A percentile compares a stretch with the other conserved stretches of the same genome.
These are phyloP conservation scores for Wickerhamiella domercqiae DNA, from an alignment of 805 yeast species.

Conservation along the genomic window DNA sequence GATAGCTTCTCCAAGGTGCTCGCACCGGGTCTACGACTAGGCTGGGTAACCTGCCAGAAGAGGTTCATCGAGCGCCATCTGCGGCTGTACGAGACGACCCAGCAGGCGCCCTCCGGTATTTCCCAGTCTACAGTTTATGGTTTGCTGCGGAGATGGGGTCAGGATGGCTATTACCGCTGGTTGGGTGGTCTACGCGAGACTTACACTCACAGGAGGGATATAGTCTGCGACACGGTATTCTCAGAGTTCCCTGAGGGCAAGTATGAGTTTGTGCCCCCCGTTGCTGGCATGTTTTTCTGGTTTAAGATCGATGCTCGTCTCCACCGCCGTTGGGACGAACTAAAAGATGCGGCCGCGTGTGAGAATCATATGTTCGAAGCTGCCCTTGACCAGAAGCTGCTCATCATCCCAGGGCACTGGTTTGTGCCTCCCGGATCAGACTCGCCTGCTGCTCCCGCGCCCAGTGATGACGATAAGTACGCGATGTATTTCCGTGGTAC, in stretches of 20 bases:
- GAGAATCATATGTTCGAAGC: conserved; percentile 24
- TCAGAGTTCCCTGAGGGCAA: conserved; percentile 36
- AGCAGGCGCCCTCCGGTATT: conserved; percentile 72
- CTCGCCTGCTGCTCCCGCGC: conserved; percentile 24
- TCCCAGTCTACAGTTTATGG: conserved; percentile 58
- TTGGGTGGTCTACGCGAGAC: conserved; percentile 55
- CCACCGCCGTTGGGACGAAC: conserved; percentile 31
- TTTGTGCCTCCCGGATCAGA: conserved; percentile 21
- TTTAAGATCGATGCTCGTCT: conserved; percentile 36
- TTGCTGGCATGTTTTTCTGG: conserved; percentile 41
- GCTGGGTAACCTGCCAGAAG: conserved; percentile 73
- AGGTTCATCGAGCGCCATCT: conserved; percentile 46
- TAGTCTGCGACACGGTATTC: conserved; percentile 59
- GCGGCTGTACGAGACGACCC: conserved; percentile 63
- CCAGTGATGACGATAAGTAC: conserved; percentile 17
- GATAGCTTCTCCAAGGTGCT: conserved; percentile 83
- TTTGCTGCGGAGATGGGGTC: conserved; percentile 76
- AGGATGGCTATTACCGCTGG: conserved; percentile 79
- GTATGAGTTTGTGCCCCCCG: conserved; percentile 28
- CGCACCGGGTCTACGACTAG: conserved; percentile 81
- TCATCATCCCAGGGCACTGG: conserved; percentile 30
- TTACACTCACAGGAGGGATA: conserved; percentile 79
- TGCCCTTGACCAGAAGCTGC: conserved; percentile 23
- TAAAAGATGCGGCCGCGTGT: conserved; percentile 16
- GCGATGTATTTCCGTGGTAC: conserved; percentile 30